A percentile compares a stretch with the other conserved stretches of the same genome.
Evolutionary conservation across 169 alveolate species (phyloP).

Genomic region (Eimeria brunetti): DNA sequence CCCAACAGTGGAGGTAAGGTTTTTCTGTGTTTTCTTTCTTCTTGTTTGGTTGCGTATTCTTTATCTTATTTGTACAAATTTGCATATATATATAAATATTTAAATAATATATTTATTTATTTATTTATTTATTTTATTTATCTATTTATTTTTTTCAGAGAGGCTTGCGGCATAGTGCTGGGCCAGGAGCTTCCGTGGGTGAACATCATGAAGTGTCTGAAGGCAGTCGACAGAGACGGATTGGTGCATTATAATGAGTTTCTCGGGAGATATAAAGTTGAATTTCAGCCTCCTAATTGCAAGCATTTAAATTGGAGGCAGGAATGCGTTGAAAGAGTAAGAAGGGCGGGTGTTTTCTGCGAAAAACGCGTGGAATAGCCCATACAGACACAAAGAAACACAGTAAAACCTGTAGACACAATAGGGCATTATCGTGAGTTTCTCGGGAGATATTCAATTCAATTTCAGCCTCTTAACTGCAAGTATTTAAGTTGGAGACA

Average conservation of each 20-base stretch:
- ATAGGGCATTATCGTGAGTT: slow-evolving; percentile 77
- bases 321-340: slow-evolving; percentile 77
- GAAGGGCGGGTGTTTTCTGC: no score
- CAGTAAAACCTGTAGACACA: no score
- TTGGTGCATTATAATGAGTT: slow-evolving; percentile 80
- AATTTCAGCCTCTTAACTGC: slow-evolving; percentile 61
- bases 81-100: no score
- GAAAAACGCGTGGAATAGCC: no score
- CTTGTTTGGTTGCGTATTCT: no score
- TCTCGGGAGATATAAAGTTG: slow-evolving; percentile 76
- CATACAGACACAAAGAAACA: no score
- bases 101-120: not conserved
- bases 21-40: no score
- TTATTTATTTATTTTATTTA: no score
- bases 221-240: slow-evolving; percentile 72
- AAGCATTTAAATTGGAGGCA: slow-evolving; percentile 78
- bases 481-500: slow-evolving; percentile 75
- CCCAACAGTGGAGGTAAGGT: no score
- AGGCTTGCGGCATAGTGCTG: slow-evolving; percentile 80
- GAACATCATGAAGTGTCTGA: slow-evolving; percentile 69
- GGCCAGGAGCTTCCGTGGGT: slow-evolving; percentile 83
- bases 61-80: no score
- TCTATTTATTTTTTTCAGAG: slow-evolving; percentile 6
- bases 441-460: slow-evolving; percentile 70
- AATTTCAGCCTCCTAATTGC: slow-evolving; percentile 67